Evolutionary conservation across 106 monocot species (phyloP), one percentile per base, ranked within the genome.

Genomic region (Platanthera zijinensis): DNA sequence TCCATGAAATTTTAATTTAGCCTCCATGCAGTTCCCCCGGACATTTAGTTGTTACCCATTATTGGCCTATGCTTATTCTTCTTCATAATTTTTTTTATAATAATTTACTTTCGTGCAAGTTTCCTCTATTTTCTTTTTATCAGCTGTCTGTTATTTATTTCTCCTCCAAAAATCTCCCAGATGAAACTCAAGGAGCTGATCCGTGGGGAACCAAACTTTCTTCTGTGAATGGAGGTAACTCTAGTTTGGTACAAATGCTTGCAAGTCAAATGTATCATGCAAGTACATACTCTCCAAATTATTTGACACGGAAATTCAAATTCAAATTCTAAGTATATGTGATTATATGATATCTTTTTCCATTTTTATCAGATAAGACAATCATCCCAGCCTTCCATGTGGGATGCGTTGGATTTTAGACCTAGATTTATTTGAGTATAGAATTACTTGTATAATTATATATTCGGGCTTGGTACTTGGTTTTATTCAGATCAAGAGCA

Each of bases 401-500:
- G 39, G 39, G 39, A 39, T 39, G 39, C 39, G 0, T 39, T 39
- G 39, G 39, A 39, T 39, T 39, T 39, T 39, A 39, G 39, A 39
- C 39, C 1, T 39, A 39, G 39, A 39, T 39, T 39, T 39, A 39
- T 39, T 39, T 39, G 39, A 39, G 39, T 39, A 39, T 39, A 39
- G 39, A 39, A 39, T 39, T 39, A 39, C 39, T 3, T 39, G 2
- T 39, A 39, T 39, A 39, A 39, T 39, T 39, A 3, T 66, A 66
- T 66, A 66, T 66, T 66, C 7, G 11, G 18, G 22, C 30, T 30
- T n/a, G 2, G 28, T 30, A 66, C 30, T 66, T 39, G 8, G 66
- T 25, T 66, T 66, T n/a, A 70, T 70, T 70, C 70, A 70, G 70
- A 70, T 70, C 45, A 70, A 70, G 70, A 70, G 17, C 70, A 47